These are phyloP conservation scores for Pythium vanterpoolii DNA, from an alignment of 352 stramenopile genomes.

Conservation along the genomic window DNA sequence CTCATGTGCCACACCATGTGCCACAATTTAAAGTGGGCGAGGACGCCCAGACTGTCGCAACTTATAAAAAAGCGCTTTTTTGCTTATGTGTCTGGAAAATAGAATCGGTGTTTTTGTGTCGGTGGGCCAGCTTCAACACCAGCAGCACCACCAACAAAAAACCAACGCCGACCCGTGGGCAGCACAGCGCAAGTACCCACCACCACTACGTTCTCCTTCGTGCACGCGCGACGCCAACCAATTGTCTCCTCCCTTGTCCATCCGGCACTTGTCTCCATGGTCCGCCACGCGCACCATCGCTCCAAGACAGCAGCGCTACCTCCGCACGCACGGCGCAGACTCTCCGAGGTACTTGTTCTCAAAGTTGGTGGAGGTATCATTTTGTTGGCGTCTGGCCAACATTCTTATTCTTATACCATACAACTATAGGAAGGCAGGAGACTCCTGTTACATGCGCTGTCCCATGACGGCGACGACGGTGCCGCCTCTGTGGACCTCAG, in stretches of 20 bases:
- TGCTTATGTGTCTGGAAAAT: neutral
- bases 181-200: no score
- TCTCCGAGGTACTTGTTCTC: slow-evolving; percentile 28
- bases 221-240: neutral
- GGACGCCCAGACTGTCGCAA: no score
- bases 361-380: neutral
- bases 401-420: neutral
- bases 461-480: slow-evolving; percentile 33
- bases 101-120: slow-evolving; percentile 10
- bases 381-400: neutral
- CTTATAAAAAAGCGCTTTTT: slow-evolving; percentile 15
- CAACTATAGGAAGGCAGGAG: slow-evolving; percentile 45
- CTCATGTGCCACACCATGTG: neutral
- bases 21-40: no score
- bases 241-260: neutral
- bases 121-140: slow-evolving; percentile 11
- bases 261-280: neutral
- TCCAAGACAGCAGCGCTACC: slow-evolving; percentile 61
- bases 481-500: slow-evolving; percentile 30
- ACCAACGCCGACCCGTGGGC: neutral
- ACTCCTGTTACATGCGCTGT: slow-evolving; percentile 48
- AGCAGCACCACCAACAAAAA: slow-evolving; percentile 8
- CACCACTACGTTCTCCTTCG: neutral
- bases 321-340: slow-evolving; percentile 30
- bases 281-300: slow-evolving; percentile 30